Percentiles rank a stretch among this genome's conserved stretches.
Evolutionary conservation across 441 rosid genomes (phyloP).

Genomic region (Bocquillonia castaneifolia): DNA sequence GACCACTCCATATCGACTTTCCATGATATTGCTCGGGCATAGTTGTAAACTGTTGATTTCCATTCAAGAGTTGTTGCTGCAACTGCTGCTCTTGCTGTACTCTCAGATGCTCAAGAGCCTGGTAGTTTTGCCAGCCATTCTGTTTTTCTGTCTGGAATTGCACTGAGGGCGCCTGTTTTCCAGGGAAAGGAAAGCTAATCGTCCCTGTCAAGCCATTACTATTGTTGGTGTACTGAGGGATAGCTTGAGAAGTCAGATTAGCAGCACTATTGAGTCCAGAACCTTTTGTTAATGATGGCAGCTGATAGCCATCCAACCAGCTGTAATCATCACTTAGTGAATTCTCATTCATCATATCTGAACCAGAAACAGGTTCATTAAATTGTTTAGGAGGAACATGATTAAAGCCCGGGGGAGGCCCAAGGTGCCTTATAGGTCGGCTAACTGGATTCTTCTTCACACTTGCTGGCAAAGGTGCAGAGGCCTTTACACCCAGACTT

Average conservation of each 20-base stretch:
- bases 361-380: constrained; percentile 40
- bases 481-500: constrained; percentile 35
- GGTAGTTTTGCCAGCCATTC: constrained; percentile 48
- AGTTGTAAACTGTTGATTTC: constrained; percentile 51
- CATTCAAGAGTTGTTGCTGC: constrained; percentile 47
- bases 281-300: constrained; percentile 43
- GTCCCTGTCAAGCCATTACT: constrained; percentile 50
- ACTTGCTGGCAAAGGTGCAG: constrained; percentile 37
- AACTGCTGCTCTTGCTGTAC: constrained; percentile 45
- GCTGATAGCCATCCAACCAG: constrained; percentile 96
- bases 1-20: constrained; percentile 70
- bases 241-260: constrained; percentile 40
- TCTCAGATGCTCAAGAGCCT: constrained; percentile 40
- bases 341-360: constrained; percentile 35
- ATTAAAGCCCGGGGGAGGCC: constrained; percentile 95
- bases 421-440: constrained; percentile 68
- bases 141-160: constrained; percentile 49
- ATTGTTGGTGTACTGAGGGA: constrained; percentile 39
- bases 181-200: constrained; percentile 78
- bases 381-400: constrained; percentile 54
- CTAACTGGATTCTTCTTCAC: constrained; percentile 62
- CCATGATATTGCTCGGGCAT: constrained; percentile 78
- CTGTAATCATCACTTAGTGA: constrained; percentile 73
- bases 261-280: constrained; percentile 36
- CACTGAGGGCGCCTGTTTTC: constrained; percentile 51